phyloP scores from a whole-genome alignment of 2,329 filamentous ascomycete genomes.

The Atkinsonella texensis region DNA sequence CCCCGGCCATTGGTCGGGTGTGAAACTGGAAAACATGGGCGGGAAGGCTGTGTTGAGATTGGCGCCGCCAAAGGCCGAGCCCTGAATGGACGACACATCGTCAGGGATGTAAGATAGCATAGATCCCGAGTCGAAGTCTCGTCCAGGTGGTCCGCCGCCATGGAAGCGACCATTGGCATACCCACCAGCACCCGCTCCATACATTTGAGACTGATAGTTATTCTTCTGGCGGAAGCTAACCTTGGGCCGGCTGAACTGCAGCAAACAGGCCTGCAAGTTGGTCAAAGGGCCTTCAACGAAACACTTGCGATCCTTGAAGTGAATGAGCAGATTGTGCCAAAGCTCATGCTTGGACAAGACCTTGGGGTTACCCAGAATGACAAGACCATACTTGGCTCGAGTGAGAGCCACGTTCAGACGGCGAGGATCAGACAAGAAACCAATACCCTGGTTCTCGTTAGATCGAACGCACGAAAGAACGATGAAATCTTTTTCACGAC shows the following conservation, averaged over 20 bases:
- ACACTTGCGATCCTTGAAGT: conserved; percentile 95
- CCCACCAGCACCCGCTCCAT: conserved; percentile 33
- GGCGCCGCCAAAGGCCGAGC: conserved; percentile 76
- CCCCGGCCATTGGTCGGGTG: conserved; percentile 76
- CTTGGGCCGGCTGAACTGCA: conserved; percentile 92
- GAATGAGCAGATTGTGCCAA: conserved; percentile 88
- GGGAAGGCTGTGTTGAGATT: conserved; percentile 68
- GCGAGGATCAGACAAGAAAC: conserved; percentile 94
- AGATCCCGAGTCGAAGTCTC: conserved; percentile 66
- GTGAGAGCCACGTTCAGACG: conserved; percentile 96
- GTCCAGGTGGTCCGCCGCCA: conserved; percentile 25
- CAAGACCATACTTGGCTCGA: conserved; percentile 89
- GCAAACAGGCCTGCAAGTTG: conserved; percentile 87
- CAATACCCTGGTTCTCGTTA: conserved; percentile 97
- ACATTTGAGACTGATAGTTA: conserved; percentile 52
- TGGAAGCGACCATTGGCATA: conserved; percentile 30
- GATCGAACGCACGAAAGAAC: conserved; percentile 95
- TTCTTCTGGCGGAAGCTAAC: conserved; percentile 87
- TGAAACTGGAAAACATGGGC: conserved; percentile 90
- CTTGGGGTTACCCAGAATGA: conserved; percentile 95
- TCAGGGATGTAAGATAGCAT: conserved; percentile 94
- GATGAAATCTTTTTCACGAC: conserved; percentile 98
- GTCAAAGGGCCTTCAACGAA: conserved; percentile 90
- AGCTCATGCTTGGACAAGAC: conserved; percentile 94
- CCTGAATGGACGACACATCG: conserved; percentile 92